Evolutionary conservation across 352 stramenopile species (phyloP), one percentile per base, ranked within the genome.

Genomic region (Phytophthora sansomeana): DNA sequence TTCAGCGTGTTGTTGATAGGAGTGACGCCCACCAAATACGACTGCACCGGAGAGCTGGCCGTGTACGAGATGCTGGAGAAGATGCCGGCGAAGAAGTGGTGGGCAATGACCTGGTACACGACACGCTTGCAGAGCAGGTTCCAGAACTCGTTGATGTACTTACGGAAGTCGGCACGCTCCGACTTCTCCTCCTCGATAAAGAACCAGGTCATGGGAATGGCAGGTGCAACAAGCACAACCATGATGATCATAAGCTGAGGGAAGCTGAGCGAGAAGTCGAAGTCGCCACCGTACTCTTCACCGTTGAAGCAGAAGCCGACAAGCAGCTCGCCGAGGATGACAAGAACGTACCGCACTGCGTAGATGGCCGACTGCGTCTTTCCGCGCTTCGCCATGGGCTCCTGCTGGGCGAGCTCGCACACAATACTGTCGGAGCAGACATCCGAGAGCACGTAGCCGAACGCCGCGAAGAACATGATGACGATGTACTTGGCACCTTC

Each of bases 391-490:
- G 63, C 72, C 10, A 69, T 57, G 0, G 81, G 81, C 50, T 90
- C 81, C 30, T 79, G 78, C 63, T 90, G 81, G 0, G 81, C 80
- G 8, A 86, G 64, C 42, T 88, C 79, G 14, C 81, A 80, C 47
- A 87, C 75, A 41, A 90, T 77, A 56, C 68, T 81, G 55, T 90
- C 84, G 35, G 78, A 72, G 46, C 82, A 85, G 1, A 90, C 79
- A 42, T 91, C 83, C 8, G 84, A 83, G 54, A 83, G 70, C 30
- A 92, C 76, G 64, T 92, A 92, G 26, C 83, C 83, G 38, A 89
- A 59, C 8, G 83, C 80, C 16, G 87, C 54, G 9, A 88, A 74
- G 72, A 84, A 80, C 67, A 91, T 85, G 58, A 85, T 65, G 17
- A 85, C 44, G 16, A 85, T 57, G 50, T 80, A 86, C 47, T 74